Percentiles rank a stretch among this genome's conserved stretches.
These are phyloP conservation scores for Cladosporium halotolerans DNA, from an alignment of 2,329 filamentous ascomycete species.

Conservation along the genomic window DNA sequence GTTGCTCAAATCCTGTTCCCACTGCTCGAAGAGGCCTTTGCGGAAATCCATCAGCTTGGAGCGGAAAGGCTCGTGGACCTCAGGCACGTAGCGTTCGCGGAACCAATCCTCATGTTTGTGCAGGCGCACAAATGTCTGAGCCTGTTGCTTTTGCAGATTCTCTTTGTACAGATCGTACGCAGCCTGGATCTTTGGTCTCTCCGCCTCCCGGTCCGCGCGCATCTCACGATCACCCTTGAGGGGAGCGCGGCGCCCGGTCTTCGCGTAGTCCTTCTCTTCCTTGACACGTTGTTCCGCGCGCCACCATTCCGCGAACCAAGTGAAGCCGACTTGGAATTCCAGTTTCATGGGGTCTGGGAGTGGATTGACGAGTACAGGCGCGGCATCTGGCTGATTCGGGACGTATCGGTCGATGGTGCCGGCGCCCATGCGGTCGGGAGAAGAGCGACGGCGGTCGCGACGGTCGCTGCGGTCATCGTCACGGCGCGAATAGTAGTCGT, in stretches of 20 bases:
- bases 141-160: slow-evolving; percentile 53
- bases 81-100: slow-evolving; percentile 83
- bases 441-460: slow-evolving; percentile 57
- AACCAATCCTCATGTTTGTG: slow-evolving; percentile 99
- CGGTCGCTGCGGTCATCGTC: slow-evolving; percentile 50
- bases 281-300: slow-evolving; percentile 74
- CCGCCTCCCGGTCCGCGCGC: slow-evolving; percentile 69
- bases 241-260: slow-evolving; percentile 58
- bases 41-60: slow-evolving; percentile 74
- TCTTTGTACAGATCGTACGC: slow-evolving; percentile 62
- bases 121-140: slow-evolving; percentile 78
- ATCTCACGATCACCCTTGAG: slow-evolving; percentile 58
- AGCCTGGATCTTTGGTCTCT: slow-evolving; percentile 69
- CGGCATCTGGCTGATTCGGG: slow-evolving; percentile 53
- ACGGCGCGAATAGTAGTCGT: slow-evolving; percentile 58
- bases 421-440: slow-evolving; percentile 38
- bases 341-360: slow-evolving; percentile 66
- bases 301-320: slow-evolving; percentile 84
- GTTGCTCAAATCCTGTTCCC: slow-evolving; percentile 78
- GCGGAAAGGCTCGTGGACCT: slow-evolving; percentile 69
- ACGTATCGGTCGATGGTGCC: slow-evolving; percentile 73
- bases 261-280: slow-evolving; percentile 67
- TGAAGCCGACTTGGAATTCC: slow-evolving; percentile 76
- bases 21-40: slow-evolving; percentile 71
- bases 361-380: slow-evolving; percentile 54